Percentiles rank a stretch among this genome's conserved stretches.
Evolutionary conservation across 345 rosid genomes (phyloP).

Genomic region (Mercurialis annua): DNA sequence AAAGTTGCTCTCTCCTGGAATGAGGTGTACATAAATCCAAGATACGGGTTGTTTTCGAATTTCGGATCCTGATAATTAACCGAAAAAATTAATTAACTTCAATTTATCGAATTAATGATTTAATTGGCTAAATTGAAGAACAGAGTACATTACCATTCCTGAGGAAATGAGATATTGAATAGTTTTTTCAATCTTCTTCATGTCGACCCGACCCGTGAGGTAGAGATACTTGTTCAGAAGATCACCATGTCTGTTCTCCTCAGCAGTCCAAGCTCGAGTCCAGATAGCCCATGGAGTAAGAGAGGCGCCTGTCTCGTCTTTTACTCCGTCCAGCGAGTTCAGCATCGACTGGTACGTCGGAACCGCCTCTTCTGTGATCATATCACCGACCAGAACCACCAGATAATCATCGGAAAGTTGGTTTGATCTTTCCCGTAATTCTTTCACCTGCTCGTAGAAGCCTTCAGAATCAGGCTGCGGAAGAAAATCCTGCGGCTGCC

Average conservation of each 20-base stretch:
- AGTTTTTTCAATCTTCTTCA: slow-evolving; percentile 60
- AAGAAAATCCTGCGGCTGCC: slow-evolving; percentile 35
- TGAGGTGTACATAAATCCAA: slow-evolving; percentile 38
- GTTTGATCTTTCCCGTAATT: slow-evolving; percentile 27
- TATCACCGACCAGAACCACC: slow-evolving; percentile 30
- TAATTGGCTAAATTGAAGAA: no score
- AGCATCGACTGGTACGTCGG: slow-evolving; percentile 31
- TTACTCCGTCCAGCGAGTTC: slow-evolving; percentile 19
- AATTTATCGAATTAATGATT: no score
- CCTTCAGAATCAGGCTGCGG: slow-evolving; percentile 24
- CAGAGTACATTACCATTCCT: slow-evolving; percentile 47
- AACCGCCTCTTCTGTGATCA: slow-evolving; percentile 31
- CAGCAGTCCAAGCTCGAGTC: slow-evolving; percentile 66
- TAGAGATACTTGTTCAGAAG: slow-evolving; percentile 62
- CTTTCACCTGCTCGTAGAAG: slow-evolving; percentile 25
- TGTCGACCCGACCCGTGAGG: slow-evolving; percentile 56
- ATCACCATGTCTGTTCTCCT: slow-evolving; percentile 66
- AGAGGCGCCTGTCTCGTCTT: slow-evolving; percentile 32
- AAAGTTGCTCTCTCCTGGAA: slow-evolving; percentile 47
- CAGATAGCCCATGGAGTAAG: slow-evolving; percentile 54
- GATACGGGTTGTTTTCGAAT: slow-evolving; percentile 33
- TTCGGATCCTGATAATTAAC: slow-evolving; percentile 19
- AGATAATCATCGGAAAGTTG: slow-evolving; percentile 32
- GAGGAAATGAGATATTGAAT: slow-evolving; percentile 63
- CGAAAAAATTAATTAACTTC: no score